Conservation (phyloP, 2,329 filamentous ascomycete species). For the Cordyceps sp. region DNA sequence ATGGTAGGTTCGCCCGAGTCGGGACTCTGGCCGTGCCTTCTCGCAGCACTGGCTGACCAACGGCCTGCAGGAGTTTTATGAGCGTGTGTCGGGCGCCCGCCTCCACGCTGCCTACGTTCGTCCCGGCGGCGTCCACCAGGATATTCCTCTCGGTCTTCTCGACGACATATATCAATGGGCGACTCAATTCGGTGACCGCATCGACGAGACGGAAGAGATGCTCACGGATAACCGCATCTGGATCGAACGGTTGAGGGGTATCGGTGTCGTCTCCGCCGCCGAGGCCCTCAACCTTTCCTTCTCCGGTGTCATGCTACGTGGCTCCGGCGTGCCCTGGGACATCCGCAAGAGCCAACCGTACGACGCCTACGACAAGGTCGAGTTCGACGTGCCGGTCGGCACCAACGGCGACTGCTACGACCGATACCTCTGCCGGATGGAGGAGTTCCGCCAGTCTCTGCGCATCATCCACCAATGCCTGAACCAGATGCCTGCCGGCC, state of each 20-base stretch:
- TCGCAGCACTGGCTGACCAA: too few species aligned
- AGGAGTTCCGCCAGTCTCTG: slow-evolving; percentile 96
- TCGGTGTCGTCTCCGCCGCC: slow-evolving; percentile 78
- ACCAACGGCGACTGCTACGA: slow-evolving; percentile 98
- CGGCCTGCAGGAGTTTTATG: slow-evolving; percentile 99
- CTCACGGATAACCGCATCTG: slow-evolving; percentile 99
- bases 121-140: slow-evolving; percentile 89
- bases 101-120: slow-evolving; percentile 94
- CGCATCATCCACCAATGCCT: slow-evolving; percentile 98
- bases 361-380: slow-evolving; percentile 93
- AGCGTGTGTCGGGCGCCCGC: slow-evolving; percentile 94
- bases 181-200: slow-evolving; percentile 94
- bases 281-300: slow-evolving; percentile 97
- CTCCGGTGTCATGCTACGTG: slow-evolving; percentile 93
- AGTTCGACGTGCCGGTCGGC: slow-evolving; percentile 95
- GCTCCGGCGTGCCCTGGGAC: slow-evolving; percentile 91
- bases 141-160: slow-evolving; percentile 80
- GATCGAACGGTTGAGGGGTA: slow-evolving; percentile 80
- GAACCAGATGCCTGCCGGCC: slow-evolving; percentile 95
- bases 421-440: slow-evolving; percentile 97
- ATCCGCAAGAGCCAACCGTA: slow-evolving; percentile 94
- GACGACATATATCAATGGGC: slow-evolving; percentile 99
- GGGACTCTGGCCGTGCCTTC: too few species aligned
- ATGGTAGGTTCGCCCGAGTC: slow-evolving; percentile 62
- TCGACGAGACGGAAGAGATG: slow-evolving; percentile 97